Evolutionary conservation across 345 rosid genomes (phyloP).

Genomic region (Kandelia obovata): DNA sequence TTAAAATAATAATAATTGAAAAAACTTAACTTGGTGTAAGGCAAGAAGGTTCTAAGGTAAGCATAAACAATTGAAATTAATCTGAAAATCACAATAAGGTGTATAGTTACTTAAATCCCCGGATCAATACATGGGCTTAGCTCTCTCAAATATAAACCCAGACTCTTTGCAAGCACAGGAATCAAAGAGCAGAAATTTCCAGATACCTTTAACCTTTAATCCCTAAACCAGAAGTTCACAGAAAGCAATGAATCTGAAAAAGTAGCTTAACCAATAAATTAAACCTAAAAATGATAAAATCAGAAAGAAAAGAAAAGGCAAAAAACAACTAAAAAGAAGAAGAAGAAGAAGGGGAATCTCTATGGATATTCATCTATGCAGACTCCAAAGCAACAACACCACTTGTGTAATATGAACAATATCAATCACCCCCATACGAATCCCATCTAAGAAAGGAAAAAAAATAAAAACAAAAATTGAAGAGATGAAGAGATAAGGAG

Average conservation of each 20-base stretch:
- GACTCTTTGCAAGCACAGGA: not conserved
- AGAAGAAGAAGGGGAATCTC: not conserved
- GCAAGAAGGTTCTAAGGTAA: not conserved
- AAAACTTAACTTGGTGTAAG: not conserved
- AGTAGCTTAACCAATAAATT: conserved; percentile 1
- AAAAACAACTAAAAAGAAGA: too few species aligned
- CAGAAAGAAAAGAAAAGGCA: conserved; percentile 3
- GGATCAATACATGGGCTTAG: too few species aligned
- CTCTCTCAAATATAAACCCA: not conserved
- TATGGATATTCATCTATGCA: conserved; percentile 20
- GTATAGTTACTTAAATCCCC: too few species aligned
- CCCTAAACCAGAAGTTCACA: conserved; percentile 7
- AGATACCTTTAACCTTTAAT: conserved; percentile 14
- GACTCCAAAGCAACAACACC: conserved; percentile 11
- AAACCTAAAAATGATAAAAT: conserved; percentile 12
- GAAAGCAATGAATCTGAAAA: conserved; percentile 3
- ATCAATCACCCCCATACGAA: not conserved
- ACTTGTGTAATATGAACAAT: conserved; percentile 1
- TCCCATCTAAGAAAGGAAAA: not conserved
- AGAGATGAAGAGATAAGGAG: not conserved
- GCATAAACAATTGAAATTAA: too few species aligned
- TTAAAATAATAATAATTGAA: too few species aligned
- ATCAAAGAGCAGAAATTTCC: conserved; percentile 5
- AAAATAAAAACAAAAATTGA: not conserved
- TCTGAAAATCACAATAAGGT: too few species aligned